phyloP scores from a whole-genome alignment of 768 basidiomycete species.

The Strobilomyces echinocephalus region DNA sequence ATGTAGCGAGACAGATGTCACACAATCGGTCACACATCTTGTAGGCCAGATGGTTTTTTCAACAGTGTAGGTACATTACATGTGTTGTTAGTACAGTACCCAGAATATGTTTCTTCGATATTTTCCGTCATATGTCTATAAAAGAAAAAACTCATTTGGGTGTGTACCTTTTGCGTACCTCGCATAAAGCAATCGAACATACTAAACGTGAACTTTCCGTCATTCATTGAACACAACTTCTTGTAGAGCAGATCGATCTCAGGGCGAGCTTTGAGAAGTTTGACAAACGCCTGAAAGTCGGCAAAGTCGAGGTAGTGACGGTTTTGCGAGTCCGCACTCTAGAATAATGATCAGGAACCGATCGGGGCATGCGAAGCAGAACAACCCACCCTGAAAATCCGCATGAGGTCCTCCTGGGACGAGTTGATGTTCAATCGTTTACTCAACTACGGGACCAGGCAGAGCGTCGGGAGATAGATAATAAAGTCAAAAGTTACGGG shows the following conservation, averaged over 20 bases:
- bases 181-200: conserved; percentile 50
- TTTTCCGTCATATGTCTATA: too few relatives aligned
- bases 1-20: too few relatives aligned
- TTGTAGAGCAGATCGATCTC: conserved; percentile 70
- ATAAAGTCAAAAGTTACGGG: conserved; percentile 9
- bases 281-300: conserved; percentile 80
- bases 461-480: neutral
- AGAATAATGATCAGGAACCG: neutral
- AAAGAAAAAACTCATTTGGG: too few relatives aligned
- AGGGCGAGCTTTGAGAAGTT: conserved; percentile 74
- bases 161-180: conserved; percentile 49
- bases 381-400: conserved; percentile 51
- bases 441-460: conserved; percentile 41
- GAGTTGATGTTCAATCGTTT: conserved; percentile 63
- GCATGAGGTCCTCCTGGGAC: conserved; percentile 46
- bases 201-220: conserved; percentile 34
- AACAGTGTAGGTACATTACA: too few relatives aligned
- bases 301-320: conserved; percentile 66
- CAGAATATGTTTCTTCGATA: too few relatives aligned
- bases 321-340: conserved; percentile 61
- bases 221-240: conserved; percentile 29
- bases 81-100: too few relatives aligned
- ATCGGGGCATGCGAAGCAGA: neutral
- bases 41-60: too few relatives aligned
- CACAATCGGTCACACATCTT: too few relatives aligned